phyloP scores from a whole-genome alignment of 2,329 filamentous ascomycete genomes.

The Truncatella angustata region DNA sequence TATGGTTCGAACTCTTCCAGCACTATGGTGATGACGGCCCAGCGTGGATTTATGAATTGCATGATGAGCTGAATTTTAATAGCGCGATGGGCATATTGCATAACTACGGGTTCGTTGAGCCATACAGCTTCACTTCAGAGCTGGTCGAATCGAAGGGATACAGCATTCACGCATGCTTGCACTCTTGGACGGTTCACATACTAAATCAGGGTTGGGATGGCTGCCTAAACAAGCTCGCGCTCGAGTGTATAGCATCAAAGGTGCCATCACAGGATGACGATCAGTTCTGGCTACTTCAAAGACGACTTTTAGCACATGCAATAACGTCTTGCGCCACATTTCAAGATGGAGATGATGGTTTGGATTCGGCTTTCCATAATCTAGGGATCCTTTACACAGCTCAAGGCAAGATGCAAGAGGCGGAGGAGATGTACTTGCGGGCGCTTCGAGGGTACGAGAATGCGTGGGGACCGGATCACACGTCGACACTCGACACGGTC shows the following conservation, averaged over 20 bases:
- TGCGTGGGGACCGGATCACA: too few relatives aligned
- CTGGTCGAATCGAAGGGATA: constrained; percentile 2
- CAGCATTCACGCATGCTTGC: constrained; percentile 28
- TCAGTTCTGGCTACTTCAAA: constrained; percentile 15
- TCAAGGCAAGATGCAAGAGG: constrained; percentile 20
- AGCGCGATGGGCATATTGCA: too few relatives aligned
- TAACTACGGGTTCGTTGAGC: too few relatives aligned
- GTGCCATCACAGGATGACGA: constrained; percentile 9
- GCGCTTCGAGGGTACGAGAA: too few relatives aligned
- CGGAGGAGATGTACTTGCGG: constrained; percentile 21
- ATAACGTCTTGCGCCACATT: constrained; percentile 8
- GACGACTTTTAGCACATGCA: constrained; percentile 17
- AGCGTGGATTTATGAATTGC: constrained; percentile 5
- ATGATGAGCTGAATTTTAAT: constrained; percentile 11
- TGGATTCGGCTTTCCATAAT: too few relatives aligned
- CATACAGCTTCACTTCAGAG: background rate
- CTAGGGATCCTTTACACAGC: constrained; percentile 18
- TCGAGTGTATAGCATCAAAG: constrained; percentile 15
- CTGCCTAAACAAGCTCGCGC: constrained; percentile 10
- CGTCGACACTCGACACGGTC: too few relatives aligned
- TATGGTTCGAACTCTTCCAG: constrained; percentile 15
- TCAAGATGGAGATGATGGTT: too few relatives aligned
- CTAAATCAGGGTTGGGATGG: constrained; percentile 16
- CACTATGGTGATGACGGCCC: background rate
- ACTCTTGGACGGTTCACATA: constrained; percentile 16